Evolutionary conservation across 306 rosid species (phyloP).

Genomic region (Quercus glauca): DNA sequence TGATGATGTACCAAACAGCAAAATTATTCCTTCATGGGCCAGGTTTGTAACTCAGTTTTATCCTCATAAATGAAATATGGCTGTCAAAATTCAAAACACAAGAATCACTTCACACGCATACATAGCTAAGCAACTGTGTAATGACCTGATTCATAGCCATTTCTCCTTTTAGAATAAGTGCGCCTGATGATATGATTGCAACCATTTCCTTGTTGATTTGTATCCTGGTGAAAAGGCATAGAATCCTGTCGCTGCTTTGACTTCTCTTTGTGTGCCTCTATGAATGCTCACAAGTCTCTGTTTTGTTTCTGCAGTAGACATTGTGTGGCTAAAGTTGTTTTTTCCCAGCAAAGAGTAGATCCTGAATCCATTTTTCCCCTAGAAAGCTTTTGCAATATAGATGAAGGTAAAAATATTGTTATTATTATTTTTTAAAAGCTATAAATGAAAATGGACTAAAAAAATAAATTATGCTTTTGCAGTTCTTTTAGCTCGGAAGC

Average conservation of each 20-base stretch:
- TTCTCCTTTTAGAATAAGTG: not conserved
- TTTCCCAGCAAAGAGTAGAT: conserved; percentile 49
- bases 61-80: not conserved
- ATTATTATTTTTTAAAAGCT: not conserved
- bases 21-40: conserved; percentile 86
- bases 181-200: not conserved
- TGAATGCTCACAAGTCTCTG: conserved; percentile 19
- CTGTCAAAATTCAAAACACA: not conserved
- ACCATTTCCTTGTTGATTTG: not conserved
- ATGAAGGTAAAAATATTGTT: conserved; percentile 52
- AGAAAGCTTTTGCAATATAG: conserved; percentile 55
- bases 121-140: no score
- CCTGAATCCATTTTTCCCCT: conserved; percentile 59
- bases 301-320: conserved; percentile 62
- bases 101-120: not conserved
- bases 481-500: conserved; percentile 62
- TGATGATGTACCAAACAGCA: conserved; percentile 36
- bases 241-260: conserved; percentile 9
- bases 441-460: conserved; percentile 16
- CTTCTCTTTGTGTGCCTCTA: conserved; percentile 9
- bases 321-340: conserved; percentile 38
- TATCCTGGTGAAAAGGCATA: not conserved
- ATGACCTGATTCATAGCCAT: not conserved
- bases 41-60: conserved; percentile 47
- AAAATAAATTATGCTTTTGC: conserved; percentile 20